Evolutionary conservation across 2,329 filamentous ascomycete genomes (phyloP).

Genomic region (Fusarium incarnatum): DNA sequence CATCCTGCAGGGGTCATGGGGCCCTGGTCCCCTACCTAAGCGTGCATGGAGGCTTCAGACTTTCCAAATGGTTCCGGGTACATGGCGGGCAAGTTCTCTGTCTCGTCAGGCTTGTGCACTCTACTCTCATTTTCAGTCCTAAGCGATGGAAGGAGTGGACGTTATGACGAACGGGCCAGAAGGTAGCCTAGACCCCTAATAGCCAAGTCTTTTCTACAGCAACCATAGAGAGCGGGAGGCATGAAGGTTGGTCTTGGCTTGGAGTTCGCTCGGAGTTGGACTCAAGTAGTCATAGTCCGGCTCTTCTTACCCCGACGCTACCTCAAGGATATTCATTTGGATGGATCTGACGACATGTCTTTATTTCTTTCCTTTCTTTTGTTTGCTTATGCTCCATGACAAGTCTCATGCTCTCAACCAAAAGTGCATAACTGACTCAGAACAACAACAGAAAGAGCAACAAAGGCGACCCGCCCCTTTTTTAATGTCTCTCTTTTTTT

Average conservation of each 20-base stretch:
- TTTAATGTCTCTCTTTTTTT: neutral
- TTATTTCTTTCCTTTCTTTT: slow-evolving; percentile 26
- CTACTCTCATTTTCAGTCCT: neutral
- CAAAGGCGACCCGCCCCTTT: slow-evolving; percentile 15
- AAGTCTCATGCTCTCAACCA: slow-evolving; percentile 3
- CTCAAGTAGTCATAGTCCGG: neutral
- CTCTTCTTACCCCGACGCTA: slow-evolving; percentile 16
- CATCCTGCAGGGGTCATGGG: slow-evolving; percentile 30
- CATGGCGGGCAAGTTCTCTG: slow-evolving; percentile 13
- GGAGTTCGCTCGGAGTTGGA: neutral
- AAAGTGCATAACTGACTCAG: slow-evolving; percentile 1
- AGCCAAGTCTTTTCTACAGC: neutral
- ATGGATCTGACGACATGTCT: slow-evolving; percentile 7
- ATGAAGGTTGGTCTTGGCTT: neutral
- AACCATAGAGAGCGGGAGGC: neutral
- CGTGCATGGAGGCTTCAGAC: neutral
- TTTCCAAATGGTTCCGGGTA: slow-evolving; percentile 14
- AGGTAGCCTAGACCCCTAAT: neutral
- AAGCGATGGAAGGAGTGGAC: slow-evolving; percentile 1
- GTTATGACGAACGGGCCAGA: slow-evolving; percentile 5
- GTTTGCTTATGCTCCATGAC: slow-evolving; percentile 6
- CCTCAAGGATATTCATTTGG: slow-evolving; percentile 12
- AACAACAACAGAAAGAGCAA: neutral
- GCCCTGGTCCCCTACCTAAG: neutral
- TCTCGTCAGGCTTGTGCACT: neutral